Base-by-base conservation (phyloP, 148 eudicot genomes). In the Amaranthus cruentus region DNA sequence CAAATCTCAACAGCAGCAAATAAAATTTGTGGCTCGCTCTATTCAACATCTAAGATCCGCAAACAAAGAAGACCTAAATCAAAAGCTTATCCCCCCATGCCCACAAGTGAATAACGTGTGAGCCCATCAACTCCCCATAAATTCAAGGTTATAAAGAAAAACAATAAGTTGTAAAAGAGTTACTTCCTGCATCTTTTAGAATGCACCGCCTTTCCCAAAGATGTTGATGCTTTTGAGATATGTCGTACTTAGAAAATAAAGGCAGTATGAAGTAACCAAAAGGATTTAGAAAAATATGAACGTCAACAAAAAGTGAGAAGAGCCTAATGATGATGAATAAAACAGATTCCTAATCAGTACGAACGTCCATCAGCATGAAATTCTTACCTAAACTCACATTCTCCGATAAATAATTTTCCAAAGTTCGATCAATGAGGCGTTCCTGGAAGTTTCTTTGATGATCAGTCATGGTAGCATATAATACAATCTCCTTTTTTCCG, bases 401-500 rank as follows among this genome's bases (percentile, higher is more conserved):
- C 83, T 84, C 85, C 47, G 2, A 49, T 81, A 96, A 71, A 83
- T 96, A 68, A 53, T 61, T 77, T 72, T 92, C 99, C 73, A 90
- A 80, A 6, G 85, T 88, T 77, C 62, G 78, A 74, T 90, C 90
- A 61, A 92, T 72, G 52, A 96, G 83, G 81, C 87, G 99, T 10
- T 96, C 96, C 86, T 92, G 96, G 75, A 85, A 86, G 69, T 80
- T 87, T 75, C 79, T 88, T 78, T 96, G 99, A 81, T 96, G 85
- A 62, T 85, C 94, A 57, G 99, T 96, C 91, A 92, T 70, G 55
- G 82, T 90, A 55, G 95, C 97, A 86, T 92, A 96, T 69, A 96
- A 81, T 54, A 96, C 89, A 72, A 90, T 96, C 83, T 96, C 99
- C 71, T 96, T 96, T 79, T 96, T 96, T 47, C 92, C 84, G 5